phyloP scores from a whole-genome alignment of 2,329 filamentous ascomycete species.

The Fusarium keratoplasticum region DNA sequence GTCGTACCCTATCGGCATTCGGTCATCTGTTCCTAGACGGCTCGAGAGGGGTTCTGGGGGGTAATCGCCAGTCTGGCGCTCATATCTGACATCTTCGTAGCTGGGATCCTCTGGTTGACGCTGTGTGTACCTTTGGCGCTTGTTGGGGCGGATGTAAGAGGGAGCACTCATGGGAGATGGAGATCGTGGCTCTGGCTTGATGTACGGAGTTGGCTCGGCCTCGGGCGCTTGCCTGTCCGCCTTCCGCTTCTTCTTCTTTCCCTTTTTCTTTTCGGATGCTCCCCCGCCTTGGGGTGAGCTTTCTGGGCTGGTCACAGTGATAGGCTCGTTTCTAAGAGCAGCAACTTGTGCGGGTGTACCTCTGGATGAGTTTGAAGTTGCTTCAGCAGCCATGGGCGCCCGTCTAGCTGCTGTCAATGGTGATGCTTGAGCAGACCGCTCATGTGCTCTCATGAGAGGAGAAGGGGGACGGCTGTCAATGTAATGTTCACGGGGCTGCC shows the following conservation, averaged over 20 bases:
- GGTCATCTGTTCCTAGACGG: constrained; percentile 46
- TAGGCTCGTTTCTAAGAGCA: constrained; percentile 64
- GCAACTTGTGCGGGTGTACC: constrained; percentile 64
- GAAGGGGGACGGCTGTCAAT: constrained; percentile 58
- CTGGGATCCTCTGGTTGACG: constrained; percentile 50
- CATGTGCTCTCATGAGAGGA: constrained; percentile 77
- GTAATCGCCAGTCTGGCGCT: constrained; percentile 52
- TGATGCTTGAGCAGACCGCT: constrained; percentile 77
- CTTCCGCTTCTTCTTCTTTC: constrained; percentile 65
- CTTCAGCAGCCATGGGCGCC: constrained; percentile 24
- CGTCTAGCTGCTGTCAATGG: constrained; percentile 62
- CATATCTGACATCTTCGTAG: constrained; percentile 55
- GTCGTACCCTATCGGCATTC: constrained; percentile 51
- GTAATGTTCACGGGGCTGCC: constrained; percentile 39
- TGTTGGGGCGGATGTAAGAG: constrained; percentile 65
- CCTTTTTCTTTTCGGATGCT: constrained; percentile 61
- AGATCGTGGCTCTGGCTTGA: constrained; percentile 74
- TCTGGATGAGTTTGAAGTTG: constrained; percentile 32
- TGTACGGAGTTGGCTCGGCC: constrained; percentile 62
- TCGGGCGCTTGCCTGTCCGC: constrained; percentile 62
- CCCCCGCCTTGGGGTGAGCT: constrained; percentile 68
- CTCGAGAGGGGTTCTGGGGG: constrained; percentile 50
- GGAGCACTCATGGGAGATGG: constrained; percentile 68
- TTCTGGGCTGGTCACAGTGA: constrained; percentile 66
- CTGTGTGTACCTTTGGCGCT: constrained; percentile 64